A percentile compares a stretch with the other conserved stretches of the same genome.
phyloP scores from a whole-genome alignment of 768 basidiomycete genomes.

The Steccherinum ochraceum region DNA sequence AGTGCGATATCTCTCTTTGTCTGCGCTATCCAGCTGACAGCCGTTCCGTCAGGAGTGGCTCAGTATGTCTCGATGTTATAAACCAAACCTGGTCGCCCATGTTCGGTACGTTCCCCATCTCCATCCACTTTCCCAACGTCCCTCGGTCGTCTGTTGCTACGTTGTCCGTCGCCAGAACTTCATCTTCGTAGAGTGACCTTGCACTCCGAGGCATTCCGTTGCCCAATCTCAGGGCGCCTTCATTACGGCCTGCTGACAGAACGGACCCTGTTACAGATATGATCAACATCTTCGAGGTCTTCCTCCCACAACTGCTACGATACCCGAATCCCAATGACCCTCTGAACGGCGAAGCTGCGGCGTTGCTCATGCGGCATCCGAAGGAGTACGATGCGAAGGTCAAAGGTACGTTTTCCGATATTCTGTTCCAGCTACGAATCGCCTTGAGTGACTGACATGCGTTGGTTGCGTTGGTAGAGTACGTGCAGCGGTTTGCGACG shows the following conservation, averaged over 20 bases:
- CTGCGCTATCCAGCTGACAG: conserved; percentile 10
- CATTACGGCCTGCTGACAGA: too few relatives aligned
- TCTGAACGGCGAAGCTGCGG: conserved; percentile 95
- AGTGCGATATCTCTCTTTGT: conserved; percentile 5
- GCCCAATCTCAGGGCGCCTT: too few relatives aligned
- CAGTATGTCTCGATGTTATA: conserved; percentile 97
- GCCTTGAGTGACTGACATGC: background rate
- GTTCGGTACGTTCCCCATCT: conserved; percentile 67
- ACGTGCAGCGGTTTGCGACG: conserved; percentile 92
- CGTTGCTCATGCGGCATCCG: conserved; percentile 94
- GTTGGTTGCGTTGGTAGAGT: conserved; percentile 51
- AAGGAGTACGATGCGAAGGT: conserved; percentile 94
- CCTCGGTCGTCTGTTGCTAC: too few relatives aligned
- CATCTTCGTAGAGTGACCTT: too few relatives aligned
- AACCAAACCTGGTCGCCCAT: conserved; percentile 99
- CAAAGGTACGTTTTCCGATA: conserved; percentile 50
- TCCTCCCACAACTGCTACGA: conserved; percentile 92
- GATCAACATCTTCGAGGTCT: conserved; percentile 99
- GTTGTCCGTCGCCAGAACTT: too few relatives aligned
- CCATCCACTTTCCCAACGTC: background rate
- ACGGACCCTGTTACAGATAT: conserved; percentile 62
- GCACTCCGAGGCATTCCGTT: too few relatives aligned
- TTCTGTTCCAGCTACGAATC: background rate
- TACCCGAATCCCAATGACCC: conserved; percentile 99
- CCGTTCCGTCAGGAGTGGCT: conserved; percentile 67